A percentile compares a stretch with the other conserved stretches of the same genome.
These are phyloP conservation scores for Lepidopterella palustris DNA, from an alignment of 495 filamentous ascomycete genomes.

Conservation along the genomic window DNA sequence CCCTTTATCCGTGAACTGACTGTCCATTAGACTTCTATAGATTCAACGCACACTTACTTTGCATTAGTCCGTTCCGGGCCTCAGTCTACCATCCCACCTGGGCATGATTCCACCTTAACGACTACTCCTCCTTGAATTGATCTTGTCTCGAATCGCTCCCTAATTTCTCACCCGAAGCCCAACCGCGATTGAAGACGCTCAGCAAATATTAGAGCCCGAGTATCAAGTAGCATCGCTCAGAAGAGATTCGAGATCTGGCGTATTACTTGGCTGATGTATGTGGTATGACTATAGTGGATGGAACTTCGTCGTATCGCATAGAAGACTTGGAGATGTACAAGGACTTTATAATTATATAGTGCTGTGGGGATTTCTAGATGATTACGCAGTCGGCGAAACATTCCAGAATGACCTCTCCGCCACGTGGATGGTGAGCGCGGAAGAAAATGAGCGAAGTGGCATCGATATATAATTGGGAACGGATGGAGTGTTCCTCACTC, in stretches of 20 bases:
- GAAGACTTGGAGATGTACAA: not conserved
- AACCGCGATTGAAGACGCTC: not conserved
- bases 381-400: not conserved
- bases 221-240: not conserved
- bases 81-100: too few species aligned
- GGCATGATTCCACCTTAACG: not conserved
- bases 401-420: not conserved
- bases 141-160: not conserved
- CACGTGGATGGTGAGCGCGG: not conserved
- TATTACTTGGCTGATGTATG: not conserved
- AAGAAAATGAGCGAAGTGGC: not conserved
- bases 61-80: too few species aligned
- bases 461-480: not conserved
- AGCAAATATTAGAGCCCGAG: not conserved
- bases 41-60: too few species aligned
- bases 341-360: not conserved
- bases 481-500: not conserved
- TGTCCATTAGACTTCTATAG: too few species aligned
- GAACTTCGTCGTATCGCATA: not conserved
- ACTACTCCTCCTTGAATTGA: not conserved
- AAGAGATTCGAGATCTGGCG: not conserved
- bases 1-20: too few species aligned
- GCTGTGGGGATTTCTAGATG: not conserved
- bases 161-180: not conserved
- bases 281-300: not conserved